A percentile compares a stretch with the other conserved stretches of the same genome.
Evolutionary conservation across 2,329 filamentous ascomycete genomes (phyloP).

Genomic region (Dactylellina drechsleri): DNA sequence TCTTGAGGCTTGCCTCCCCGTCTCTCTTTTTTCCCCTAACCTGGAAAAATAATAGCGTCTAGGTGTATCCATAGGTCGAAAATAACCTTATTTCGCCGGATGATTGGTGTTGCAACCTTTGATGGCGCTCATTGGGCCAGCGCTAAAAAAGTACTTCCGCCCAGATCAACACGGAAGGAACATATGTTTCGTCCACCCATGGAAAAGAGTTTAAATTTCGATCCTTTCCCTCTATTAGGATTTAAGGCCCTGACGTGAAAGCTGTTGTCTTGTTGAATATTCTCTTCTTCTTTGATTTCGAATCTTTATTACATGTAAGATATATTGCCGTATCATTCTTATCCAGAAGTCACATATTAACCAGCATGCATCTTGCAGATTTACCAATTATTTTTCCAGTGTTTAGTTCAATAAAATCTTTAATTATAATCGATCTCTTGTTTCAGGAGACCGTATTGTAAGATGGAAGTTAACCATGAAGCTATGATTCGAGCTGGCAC

Average conservation of each 20-base stretch:
- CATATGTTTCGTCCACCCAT: constrained; percentile 35
- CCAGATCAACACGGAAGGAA: constrained; percentile 16
- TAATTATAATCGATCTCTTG: not conserved
- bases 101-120: constrained; percentile 29
- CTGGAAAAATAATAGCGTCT: constrained; percentile 24
- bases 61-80: constrained; percentile 21
- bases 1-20: constrained; percentile 13
- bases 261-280: not conserved
- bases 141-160: constrained; percentile 27
- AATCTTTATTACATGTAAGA: not conserved
- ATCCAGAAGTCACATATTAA: too few species aligned
- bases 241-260: not conserved
- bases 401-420: not conserved
- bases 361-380: too few species aligned
- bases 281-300: not conserved
- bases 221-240: constrained; percentile 12
- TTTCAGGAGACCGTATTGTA: not conserved
- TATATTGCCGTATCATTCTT: too few species aligned
- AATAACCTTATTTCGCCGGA: constrained; percentile 22
- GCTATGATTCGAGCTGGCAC: constrained; percentile 33
- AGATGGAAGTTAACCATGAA: constrained; percentile 48
- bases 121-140: constrained; percentile 8
- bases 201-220: constrained; percentile 24
- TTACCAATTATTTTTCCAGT: too few species aligned
- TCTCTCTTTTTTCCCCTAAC: constrained; percentile 34